Evolutionary conservation across 345 rosid genomes (phyloP).

Genomic region (Sonneratia caseolaris): DNA sequence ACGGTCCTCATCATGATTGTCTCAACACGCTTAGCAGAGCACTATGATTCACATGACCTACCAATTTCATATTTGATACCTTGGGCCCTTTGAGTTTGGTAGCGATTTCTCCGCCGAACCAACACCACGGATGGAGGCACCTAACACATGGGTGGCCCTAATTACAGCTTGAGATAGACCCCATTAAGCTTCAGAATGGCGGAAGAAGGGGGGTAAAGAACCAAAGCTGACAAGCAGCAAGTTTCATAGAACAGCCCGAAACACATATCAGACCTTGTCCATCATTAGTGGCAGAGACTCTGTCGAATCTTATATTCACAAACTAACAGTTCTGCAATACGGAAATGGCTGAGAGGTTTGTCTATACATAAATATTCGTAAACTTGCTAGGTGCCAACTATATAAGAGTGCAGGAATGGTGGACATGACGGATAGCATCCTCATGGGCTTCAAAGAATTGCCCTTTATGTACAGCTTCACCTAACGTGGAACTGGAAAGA

Average conservation of each 20-base stretch:
- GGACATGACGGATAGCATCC: constrained; percentile 3
- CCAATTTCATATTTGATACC: too few species aligned
- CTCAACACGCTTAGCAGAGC: too few species aligned
- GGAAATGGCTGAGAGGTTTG: background rate
- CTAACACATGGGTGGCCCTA: background rate
- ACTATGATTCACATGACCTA: too few species aligned
- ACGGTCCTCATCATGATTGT: too few species aligned
- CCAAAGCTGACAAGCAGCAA: background rate
- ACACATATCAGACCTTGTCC: background rate
- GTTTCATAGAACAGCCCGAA: background rate
- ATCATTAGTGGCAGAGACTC: too few species aligned
- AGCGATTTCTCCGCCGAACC: too few species aligned
- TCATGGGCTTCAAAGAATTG: constrained; percentile 23
- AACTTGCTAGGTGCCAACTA: constrained; percentile 4
- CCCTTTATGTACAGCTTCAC: constrained; percentile 32
- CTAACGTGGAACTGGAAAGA: constrained; percentile 13
- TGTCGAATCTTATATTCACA: too few species aligned
- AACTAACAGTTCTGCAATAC: too few species aligned
- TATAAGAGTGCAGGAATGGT: constrained; percentile 1
- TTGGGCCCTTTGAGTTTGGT: too few species aligned
- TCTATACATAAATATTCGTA: constrained; percentile 36
- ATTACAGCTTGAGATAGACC: background rate
- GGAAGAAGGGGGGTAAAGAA: too few species aligned
- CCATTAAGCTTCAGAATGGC: background rate
- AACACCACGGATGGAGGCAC: background rate